These are phyloP conservation scores for Lepiota venenata DNA, from an alignment of 768 basidiomycete genomes.

Conservation along the genomic window DNA sequence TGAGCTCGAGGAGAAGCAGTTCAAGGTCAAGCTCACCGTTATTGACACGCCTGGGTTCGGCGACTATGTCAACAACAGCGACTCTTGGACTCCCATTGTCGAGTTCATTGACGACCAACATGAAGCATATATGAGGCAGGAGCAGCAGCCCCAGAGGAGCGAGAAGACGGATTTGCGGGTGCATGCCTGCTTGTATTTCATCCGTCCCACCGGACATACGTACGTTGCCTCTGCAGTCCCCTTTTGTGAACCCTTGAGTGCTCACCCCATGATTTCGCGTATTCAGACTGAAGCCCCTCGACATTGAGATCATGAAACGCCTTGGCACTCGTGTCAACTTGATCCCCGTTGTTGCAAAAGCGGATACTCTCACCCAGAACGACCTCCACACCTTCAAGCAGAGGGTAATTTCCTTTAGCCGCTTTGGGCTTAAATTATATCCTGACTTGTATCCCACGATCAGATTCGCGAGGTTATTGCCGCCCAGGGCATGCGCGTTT, in stretches of 20 bases:
- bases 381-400: slow-evolving; percentile 92
- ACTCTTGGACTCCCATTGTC: slow-evolving; percentile 97
- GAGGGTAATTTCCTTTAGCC: slow-evolving; percentile 50
- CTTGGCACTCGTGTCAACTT: slow-evolving; percentile 97
- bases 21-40: slow-evolving; percentile 98
- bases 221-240: slow-evolving; percentile 38
- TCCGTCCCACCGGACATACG: slow-evolving; percentile 96
- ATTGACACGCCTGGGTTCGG: slow-evolving; percentile 99
- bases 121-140: slow-evolving; percentile 95
- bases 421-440: slow-evolving; percentile 10
- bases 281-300: slow-evolving; percentile 86
- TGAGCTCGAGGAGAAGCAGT: slow-evolving; percentile 97
- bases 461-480: slow-evolving; percentile 87
- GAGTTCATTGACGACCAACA: slow-evolving; percentile 98
- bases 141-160: slow-evolving; percentile 94
- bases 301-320: slow-evolving; percentile 99
- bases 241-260: background rate
- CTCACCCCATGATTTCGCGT: slow-evolving; percentile 3
- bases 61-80: slow-evolving; percentile 99
- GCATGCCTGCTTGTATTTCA: slow-evolving; percentile 96
- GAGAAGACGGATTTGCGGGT: slow-evolving; percentile 96
- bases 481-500: slow-evolving; percentile 93
- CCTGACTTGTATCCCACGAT: slow-evolving; percentile 12
- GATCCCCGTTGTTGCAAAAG: slow-evolving; percentile 96
- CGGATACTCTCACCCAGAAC: slow-evolving; percentile 94